Evolutionary conservation across 345 rosid genomes (phyloP).

Genomic region (Conringia planisiliqua): DNA sequence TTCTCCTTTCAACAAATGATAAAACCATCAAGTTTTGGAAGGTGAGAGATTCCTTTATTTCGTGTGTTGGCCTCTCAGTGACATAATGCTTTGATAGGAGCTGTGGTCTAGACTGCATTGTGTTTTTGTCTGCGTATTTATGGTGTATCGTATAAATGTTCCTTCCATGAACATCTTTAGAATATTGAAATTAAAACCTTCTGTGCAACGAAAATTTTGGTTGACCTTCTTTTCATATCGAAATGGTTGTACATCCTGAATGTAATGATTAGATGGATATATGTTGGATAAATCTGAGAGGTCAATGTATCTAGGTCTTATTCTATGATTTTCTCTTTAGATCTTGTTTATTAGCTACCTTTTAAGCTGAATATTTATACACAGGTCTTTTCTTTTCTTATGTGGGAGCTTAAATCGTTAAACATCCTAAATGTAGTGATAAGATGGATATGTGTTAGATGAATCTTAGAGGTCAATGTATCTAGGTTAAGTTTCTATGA

Average conservation of each 20-base stretch:
- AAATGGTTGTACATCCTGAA: not conserved
- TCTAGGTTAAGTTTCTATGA: not conserved
- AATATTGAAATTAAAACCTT: not conserved
- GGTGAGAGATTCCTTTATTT: constrained; percentile 9
- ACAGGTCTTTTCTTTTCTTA: not conserved
- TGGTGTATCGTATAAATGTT: not conserved
- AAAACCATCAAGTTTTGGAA: constrained; percentile 96
- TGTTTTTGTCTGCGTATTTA: not conserved
- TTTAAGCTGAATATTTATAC: not conserved
- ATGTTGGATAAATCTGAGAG: not conserved
- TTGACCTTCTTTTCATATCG: not conserved
- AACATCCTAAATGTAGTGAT: not conserved
- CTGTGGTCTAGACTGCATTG: not conserved
- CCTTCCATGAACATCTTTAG: not conserved
- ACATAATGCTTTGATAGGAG: not conserved
- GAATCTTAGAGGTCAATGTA: not conserved
- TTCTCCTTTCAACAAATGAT: constrained; percentile 91
- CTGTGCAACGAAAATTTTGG: not conserved
- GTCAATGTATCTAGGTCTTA: not conserved
- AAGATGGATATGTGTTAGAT: not conserved
- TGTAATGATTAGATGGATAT: not conserved
- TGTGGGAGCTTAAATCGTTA: not conserved
- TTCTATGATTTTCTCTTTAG: not conserved
- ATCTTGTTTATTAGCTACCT: not conserved
- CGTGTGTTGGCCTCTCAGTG: not conserved